These are phyloP conservation scores for Seiridium unicorne DNA, from an alignment of 2,329 filamentous ascomycete species.

Conservation along the genomic window DNA sequence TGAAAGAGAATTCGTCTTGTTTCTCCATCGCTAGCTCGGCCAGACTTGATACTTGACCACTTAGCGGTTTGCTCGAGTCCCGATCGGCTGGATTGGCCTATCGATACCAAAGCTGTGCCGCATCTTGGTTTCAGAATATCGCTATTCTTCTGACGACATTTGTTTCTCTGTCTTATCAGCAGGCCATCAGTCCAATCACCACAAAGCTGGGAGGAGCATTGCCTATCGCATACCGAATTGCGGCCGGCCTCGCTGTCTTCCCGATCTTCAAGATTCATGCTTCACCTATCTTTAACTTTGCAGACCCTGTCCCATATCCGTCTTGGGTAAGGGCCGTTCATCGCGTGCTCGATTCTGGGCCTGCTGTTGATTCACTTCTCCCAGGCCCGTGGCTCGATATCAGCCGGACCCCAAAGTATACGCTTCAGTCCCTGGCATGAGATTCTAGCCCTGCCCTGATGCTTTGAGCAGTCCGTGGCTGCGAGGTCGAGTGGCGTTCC, in stretches of 20 bases:
- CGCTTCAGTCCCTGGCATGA: not conserved
- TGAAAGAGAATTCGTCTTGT: not conserved
- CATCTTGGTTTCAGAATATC: constrained; percentile 5
- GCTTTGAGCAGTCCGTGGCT: not conserved
- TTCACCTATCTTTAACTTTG: not conserved
- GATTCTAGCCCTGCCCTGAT: not conserved
- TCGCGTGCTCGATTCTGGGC: not conserved
- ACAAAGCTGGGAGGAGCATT: not conserved
- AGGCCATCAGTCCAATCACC: not conserved
- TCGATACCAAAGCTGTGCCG: constrained; percentile 1
- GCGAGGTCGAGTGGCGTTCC: not conserved
- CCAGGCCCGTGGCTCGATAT: not conserved
- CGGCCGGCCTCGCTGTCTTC: not conserved
- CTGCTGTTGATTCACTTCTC: not conserved
- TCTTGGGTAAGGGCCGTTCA: not conserved
- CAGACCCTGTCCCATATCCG: not conserved
- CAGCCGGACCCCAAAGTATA: not conserved
- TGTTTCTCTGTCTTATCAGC: not conserved
- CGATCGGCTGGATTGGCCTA: constrained; percentile 1
- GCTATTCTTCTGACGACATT: not conserved
- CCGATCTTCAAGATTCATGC: constrained; percentile 5
- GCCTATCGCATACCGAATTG: not conserved
- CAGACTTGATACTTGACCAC: not conserved
- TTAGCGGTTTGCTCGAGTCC: not conserved
- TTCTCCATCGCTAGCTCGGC: not conserved